Evolutionary conservation across 371 early-diverging fungal genomes (phyloP), one percentile per base, ranked within the genome.

Genomic region (Mucor velutinosus): DNA sequence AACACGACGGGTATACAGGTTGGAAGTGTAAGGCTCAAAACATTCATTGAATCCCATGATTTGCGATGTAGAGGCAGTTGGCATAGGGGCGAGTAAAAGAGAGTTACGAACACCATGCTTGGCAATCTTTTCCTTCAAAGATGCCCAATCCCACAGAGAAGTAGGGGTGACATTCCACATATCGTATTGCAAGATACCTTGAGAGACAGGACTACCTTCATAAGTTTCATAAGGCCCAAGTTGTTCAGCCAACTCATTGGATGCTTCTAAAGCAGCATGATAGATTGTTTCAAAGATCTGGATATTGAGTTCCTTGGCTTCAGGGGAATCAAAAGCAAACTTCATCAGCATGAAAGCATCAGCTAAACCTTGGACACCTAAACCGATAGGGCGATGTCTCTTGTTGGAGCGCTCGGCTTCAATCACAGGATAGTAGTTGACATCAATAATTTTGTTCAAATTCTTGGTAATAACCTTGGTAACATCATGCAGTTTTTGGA

Each of bases 1-100:
- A 4, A 99, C 99, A 62, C 99, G 93, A 62, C 99, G 92, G 25
- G 95, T 96, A 82, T 98, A 99, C 59, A 99, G 91, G 82, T 99
- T 99, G 81, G 91, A 77, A 2, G 80, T 98, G 80, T 96, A 97
- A 6, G 99, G 99, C 76, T 99, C 99, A 73, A 98, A 97, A 80
- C 97, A 96, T 84, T 99, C 99, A 79, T 97, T 99, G 90, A 93
- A 96, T 60, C 99, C 99, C 29, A 99, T 87, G 68, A 99, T 97
- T 79, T 99, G 99, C 39, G 96, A 95, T 7, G 99, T 99, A 37
- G 94, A 94, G 3, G 99, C 99, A 0, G 99, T 99, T 4, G 99
- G 99, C 99, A 99, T 99, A 12, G 97, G 97, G 4, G 99, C 98
- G 17, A 99, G 87, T 27, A 99, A 77, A 30, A 99, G 85, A 23